A percentile compares a stretch with the other conserved stretches of the same genome.
Conservation (phyloP, 129 eudicot genomes). For the Flaveria linearis region DNA sequence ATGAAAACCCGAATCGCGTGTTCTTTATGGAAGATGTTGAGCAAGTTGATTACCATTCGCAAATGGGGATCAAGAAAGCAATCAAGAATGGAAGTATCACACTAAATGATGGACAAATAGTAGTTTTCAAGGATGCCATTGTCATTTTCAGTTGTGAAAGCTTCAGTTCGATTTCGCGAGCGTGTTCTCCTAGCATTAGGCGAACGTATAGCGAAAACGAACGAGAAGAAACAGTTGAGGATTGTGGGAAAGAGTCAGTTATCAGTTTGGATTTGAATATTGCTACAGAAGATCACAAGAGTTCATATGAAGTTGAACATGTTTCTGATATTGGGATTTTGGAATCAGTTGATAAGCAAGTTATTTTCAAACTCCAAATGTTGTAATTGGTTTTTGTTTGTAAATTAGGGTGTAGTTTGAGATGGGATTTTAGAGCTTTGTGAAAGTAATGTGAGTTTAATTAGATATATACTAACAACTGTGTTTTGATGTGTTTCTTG, state of each 20-base stretch:
- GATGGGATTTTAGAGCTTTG: slow-evolving; percentile 27
- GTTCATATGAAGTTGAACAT: slow-evolving; percentile 27
- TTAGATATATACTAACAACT: slow-evolving; percentile 32
- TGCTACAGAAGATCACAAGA: slow-evolving; percentile 44
- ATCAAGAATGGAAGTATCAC: slow-evolving; percentile 51
- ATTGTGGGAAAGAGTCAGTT: slow-evolving; percentile 33
- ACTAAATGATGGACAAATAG: slow-evolving; percentile 37
- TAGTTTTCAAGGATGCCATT: slow-evolving; percentile 61
- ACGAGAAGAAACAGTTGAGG: slow-evolving; percentile 27
- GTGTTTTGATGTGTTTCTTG: slow-evolving; percentile 19
- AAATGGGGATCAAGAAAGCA: slow-evolving; percentile 59
- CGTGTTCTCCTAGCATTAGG: slow-evolving; percentile 48
- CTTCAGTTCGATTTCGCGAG: slow-evolving; percentile 48
- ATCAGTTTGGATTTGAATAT: slow-evolving; percentile 61
- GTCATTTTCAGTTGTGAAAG: slow-evolving; percentile 67
- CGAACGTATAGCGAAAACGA: slow-evolving; percentile 16
- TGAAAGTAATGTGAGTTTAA: slow-evolving; percentile 30
- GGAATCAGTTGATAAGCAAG: slow-evolving; percentile 68
- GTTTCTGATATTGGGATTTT: slow-evolving; percentile 50
- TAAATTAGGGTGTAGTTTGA: slow-evolving; percentile 43
- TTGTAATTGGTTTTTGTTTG: slow-evolving; percentile 45
- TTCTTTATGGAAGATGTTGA: slow-evolving; percentile 74
- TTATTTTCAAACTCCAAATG: slow-evolving; percentile 61
- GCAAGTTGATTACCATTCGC: slow-evolving; percentile 54
- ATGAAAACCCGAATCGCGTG: slow-evolving; percentile 63